Conservation (phyloP, 306 rosid species). For the Betula pendula region DNA sequence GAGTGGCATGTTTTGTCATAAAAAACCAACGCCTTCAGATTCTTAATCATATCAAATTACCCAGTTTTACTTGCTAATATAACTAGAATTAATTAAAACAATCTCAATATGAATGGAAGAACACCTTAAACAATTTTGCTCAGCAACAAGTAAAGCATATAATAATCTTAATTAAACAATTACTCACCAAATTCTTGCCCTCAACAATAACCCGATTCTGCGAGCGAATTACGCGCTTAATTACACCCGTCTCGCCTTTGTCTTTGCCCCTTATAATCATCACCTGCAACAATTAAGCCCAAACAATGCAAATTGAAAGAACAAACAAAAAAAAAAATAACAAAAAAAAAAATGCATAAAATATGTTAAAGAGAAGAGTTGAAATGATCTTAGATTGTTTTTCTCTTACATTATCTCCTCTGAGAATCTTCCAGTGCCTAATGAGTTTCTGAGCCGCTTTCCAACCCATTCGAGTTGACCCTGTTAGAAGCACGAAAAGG, state of each 20-base stretch:
- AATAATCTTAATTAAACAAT: not conserved
- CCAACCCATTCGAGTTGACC: conserved; percentile 70
- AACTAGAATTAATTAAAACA: not conserved
- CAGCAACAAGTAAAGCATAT: not conserved
- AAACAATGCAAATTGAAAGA: not conserved
- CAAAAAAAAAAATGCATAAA: not conserved
- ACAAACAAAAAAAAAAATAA: not conserved
- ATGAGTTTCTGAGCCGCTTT: conserved; percentile 96
- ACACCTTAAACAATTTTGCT: not conserved
- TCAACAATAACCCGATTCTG: conserved; percentile 94
- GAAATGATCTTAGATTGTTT: not conserved
- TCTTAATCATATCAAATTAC: not conserved
- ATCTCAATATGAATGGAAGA: not conserved
- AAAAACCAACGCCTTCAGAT: not conserved
- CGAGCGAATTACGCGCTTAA: conserved; percentile 84
- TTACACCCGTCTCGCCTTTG: conserved; percentile 70
- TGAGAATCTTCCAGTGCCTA: conserved; percentile 82
- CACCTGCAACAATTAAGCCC: conserved; percentile 48
- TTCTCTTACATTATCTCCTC: conserved; percentile 80
- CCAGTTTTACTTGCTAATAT: not conserved
- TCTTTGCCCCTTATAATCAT: conserved; percentile 92
- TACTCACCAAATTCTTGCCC: conserved; percentile 80
- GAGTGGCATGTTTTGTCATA: not conserved
- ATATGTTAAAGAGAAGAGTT: not conserved
- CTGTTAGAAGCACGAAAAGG: not conserved